Percentiles rank a stretch among this genome's conserved stretches.
phyloP scores from a whole-genome alignment of 176 grass and related monocot species.

The Rhynchospora breviuscula region DNA sequence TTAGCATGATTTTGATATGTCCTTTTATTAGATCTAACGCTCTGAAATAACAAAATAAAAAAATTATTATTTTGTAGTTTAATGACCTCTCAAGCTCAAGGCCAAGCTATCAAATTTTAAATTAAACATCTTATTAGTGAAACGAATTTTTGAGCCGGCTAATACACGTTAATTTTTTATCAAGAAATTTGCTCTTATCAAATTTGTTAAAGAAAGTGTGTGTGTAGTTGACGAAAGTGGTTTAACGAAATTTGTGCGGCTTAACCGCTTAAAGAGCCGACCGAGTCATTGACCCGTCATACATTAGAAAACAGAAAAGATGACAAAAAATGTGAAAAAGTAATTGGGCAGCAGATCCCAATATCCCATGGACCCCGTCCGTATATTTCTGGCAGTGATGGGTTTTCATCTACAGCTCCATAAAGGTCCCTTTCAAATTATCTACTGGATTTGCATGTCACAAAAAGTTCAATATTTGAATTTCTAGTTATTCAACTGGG shows the following conservation, averaged over 20 bases:
- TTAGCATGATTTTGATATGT: background rate
- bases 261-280: no score
- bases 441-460: background rate
- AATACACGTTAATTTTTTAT: no score
- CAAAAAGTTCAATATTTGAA: background rate
- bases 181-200: no score
- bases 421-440: background rate
- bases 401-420: background rate
- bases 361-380: constrained; percentile 15
- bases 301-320: background rate
- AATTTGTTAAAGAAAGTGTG: no score
- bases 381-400: constrained; percentile 19
- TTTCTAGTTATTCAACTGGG: no score
- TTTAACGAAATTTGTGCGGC: no score
- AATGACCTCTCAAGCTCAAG: no score
- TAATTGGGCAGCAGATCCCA: constrained; percentile 14
- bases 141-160: no score
- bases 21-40: background rate
- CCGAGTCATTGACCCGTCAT: background rate
- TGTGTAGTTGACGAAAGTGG: no score
- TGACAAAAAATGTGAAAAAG: background rate
- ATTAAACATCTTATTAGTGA: no score
- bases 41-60: background rate
- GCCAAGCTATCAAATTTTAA: no score
- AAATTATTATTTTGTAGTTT: background rate